Conservation (phyloP, 2,329 filamentous ascomycete genomes). For the Phaeomoniella chlamydospora region DNA sequence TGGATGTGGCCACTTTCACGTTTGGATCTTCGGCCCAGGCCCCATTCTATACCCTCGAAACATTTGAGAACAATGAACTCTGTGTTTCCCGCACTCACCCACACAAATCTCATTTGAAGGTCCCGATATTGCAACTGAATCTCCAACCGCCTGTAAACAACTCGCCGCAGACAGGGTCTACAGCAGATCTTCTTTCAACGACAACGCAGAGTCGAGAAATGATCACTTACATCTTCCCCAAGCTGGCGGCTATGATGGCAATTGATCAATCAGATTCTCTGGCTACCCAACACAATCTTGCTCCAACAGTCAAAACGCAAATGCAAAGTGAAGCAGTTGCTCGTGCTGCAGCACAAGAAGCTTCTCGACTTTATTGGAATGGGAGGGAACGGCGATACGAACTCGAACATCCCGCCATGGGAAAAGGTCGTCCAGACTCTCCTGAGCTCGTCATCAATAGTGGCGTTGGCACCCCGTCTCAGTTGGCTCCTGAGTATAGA, state of each 20-base stretch:
- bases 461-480: conserved; percentile 18
- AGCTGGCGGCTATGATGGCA: conserved; percentile 32
- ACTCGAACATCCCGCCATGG: conserved; percentile 28
- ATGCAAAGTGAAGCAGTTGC: conserved; percentile 27
- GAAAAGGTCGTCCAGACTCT: conserved; percentile 11
- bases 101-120: conserved; percentile 8
- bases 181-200: background rate
- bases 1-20: conserved; percentile 24
- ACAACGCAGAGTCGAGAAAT: background rate
- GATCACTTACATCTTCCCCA: conserved; percentile 30
- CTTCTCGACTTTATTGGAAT: conserved; percentile 30
- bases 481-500: conserved; percentile 5
- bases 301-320: conserved; percentile 23
- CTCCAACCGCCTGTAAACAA: background rate
- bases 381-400: conserved; percentile 24
- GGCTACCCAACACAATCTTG: conserved; percentile 22
- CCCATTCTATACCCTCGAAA: conserved; percentile 30
- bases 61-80: conserved; percentile 25
- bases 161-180: background rate
- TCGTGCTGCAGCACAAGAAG: conserved; percentile 28
- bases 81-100: conserved; percentile 26
- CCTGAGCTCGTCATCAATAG: conserved; percentile 19
- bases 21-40: conserved; percentile 23
- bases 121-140: background rate
- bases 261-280: conserved; percentile 28